Conservation (phyloP, 257 asterid species). For the Penstemon davidsonii region DNA sequence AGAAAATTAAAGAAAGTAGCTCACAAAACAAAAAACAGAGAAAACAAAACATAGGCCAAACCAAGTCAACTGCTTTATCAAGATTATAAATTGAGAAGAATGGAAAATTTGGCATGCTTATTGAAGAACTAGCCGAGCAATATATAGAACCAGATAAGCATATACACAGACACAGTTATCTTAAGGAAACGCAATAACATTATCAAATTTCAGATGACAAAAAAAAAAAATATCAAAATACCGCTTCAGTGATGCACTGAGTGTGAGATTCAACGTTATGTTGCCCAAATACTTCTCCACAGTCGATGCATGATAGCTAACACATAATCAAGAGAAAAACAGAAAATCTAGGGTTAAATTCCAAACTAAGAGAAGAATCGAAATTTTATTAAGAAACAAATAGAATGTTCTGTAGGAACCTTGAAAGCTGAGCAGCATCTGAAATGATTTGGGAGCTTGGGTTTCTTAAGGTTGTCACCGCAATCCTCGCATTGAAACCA, state of each 20-base stretch:
- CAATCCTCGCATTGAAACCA: constrained; percentile 99
- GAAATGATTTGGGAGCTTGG: constrained; percentile 84
- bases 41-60: no score
- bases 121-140: background rate
- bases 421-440: constrained; percentile 85
- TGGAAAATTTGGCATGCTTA: background rate
- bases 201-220: background rate
- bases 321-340: background rate
- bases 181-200: background rate
- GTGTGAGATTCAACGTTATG: constrained; percentile 76
- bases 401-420: constrained; percentile 37
- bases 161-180: background rate
- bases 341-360: constrained; percentile 1
- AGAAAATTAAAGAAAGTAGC: background rate
- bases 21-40: background rate
- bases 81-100: background rate
- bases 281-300: constrained; percentile 77
- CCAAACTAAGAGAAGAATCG: background rate
- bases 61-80: no score
- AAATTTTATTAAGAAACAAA: background rate
- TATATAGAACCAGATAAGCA: background rate
- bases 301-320: constrained; percentile 91
- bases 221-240: constrained; percentile 28
- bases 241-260: constrained; percentile 92
- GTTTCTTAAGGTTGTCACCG: constrained; percentile 91